Conservation (phyloP, 2,329 filamentous ascomycete genomes). For the Thermoascus crustaceus region DNA sequence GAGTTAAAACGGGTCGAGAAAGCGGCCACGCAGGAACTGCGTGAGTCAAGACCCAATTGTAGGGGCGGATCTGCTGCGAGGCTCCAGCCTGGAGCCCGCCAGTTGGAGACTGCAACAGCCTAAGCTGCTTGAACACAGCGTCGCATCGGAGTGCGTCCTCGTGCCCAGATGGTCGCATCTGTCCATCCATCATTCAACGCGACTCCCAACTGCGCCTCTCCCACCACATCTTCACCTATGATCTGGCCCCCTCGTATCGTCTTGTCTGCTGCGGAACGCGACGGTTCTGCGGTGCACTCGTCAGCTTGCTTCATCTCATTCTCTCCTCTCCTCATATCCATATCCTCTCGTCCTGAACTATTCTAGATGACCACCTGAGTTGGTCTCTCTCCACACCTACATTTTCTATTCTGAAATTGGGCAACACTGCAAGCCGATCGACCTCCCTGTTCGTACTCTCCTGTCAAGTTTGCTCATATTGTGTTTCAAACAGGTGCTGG, state of each 20-base stretch:
- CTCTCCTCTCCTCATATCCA: too few species aligned
- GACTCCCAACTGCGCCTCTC: not conserved
- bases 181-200: conserved; percentile 4
- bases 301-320: too few species aligned
- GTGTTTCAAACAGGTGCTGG: conserved; percentile 3
- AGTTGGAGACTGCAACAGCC: not conserved
- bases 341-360: too few species aligned
- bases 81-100: conserved; percentile 2
- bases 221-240: conserved; percentile 1
- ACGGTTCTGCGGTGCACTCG: too few species aligned
- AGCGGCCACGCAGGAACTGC: not conserved
- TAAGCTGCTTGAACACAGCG: conserved; percentile 8
- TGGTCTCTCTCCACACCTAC: too few species aligned
- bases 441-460: not conserved
- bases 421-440: not conserved
- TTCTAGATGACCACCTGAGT: too few species aligned
- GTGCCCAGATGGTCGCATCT: conserved; percentile 11
- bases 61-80: not conserved
- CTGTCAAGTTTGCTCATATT: not conserved
- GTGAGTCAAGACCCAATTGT: not conserved
- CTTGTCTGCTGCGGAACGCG: too few species aligned
- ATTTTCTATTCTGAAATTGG: too few species aligned
- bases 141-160: conserved; percentile 11
- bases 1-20: not conserved
- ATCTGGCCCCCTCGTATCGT: too few species aligned